Evolutionary conservation across 108 stramenopile genomes (phyloP), one percentile per base, ranked within the genome.

Genomic region (Fragilaria crotonensis): DNA sequence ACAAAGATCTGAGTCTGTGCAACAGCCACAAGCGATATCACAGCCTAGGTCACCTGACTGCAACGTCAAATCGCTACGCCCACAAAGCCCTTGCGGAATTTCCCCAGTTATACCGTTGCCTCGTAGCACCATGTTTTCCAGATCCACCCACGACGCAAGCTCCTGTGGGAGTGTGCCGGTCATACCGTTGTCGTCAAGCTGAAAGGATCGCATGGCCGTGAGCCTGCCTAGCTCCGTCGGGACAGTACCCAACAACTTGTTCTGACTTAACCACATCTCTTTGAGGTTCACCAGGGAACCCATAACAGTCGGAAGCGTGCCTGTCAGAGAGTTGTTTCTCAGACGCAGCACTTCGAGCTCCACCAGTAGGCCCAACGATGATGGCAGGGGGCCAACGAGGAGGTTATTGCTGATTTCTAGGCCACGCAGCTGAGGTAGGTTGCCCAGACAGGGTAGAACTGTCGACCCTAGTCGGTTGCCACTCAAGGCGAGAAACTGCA

Each of bases 131-230:
- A 41, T 7, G 36, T 14, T 7, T 11, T 41, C 14, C 14, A 41
- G 14, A 41, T 41, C 36, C 7, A 41, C 36, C 36, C 7, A 14
- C 14, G 14, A 14, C 36, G 11, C 36, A 41, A 41, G 36, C 7
- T 56, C 48, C 0, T 47, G 14, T 2, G 79, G 79, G 56, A 76
- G 59, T 2, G 52, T 48, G 3, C 76, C 80, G 5, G 45, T 52
- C 20, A 81, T 33, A 18, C 67, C n/a, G 48, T 81, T 81, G 20
- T 69, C 62, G 3, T 62, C 68, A 1, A 81, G 28, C 50, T 60
- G 66, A 3, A 81, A 25, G 30, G 64, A 47, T 47, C 62, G 52
- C 30, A 78, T 44, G 31, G 49, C 53, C 27, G 27, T 26, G n/a
- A 79, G 54, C 5, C 48, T 22, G 19, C 73, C 73, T 23, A 53